Base-by-base conservation (phyloP, 805 yeast genomes). In the Wickerhamomyces bovis region DNA sequence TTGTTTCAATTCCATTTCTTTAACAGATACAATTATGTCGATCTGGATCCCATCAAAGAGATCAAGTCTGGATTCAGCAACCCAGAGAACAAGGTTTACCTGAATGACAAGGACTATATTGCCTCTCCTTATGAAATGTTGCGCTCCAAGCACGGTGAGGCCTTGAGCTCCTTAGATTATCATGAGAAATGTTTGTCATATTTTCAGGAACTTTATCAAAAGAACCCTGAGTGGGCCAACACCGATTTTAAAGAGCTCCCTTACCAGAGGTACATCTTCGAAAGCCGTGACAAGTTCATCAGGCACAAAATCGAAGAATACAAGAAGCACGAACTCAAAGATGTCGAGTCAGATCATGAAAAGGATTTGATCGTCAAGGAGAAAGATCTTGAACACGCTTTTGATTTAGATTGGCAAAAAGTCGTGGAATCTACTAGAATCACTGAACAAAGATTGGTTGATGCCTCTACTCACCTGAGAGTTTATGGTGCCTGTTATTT, bases 171-270 rank as follows among this genome's bases (percentile, higher is more conserved):
- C 9, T n/a, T 36, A 18, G 16, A 33, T n/a, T 54, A 52, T 36
- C 21, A 54, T 15, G 61, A 63, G 23, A 57, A 59, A 39, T 67
- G 71, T 38, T 45, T 55, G 22, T 41, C 56, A 2, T 67, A 65
- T 53, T 67, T 67, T 46, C 49, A 55, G 18, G 55, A 53, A 36
- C 51, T 66, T 15, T 44, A 58, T 35, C 41, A 46, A n/a, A 18
- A 28, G 20, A 54, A 58, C 21, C 48, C 53, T 2, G n/a, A 35
- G 1, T 61, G 66, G 65, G 30, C 46, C 4, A 46, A 54, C 12
- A 44, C 55, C 1, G 58, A 55, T 21, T 56, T 54, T 45, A 35
- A 42, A 15, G 55, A 49, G 1, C 44, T 53, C 4, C 49, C 51
- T 3, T 59, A 61, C 42, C 39, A 51, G 16, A 41, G 53, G 12